Evolutionary conservation across 2,329 filamentous ascomycete genomes (phyloP).

Genomic region (Aspergillus proliferans): DNA sequence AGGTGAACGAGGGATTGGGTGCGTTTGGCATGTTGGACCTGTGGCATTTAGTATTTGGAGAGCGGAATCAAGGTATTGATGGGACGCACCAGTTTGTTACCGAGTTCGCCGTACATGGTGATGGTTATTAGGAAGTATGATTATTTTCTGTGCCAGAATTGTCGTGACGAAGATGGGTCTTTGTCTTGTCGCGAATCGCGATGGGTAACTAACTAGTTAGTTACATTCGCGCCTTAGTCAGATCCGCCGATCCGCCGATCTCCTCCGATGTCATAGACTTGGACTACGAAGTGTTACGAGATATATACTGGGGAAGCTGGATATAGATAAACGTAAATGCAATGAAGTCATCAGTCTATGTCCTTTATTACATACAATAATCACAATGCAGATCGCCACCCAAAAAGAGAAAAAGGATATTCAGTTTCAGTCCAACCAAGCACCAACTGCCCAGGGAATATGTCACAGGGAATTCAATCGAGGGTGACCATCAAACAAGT

Average conservation of each 20-base stretch:
- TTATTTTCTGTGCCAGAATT: background rate
- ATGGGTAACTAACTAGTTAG: background rate
- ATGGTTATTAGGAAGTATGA: background rate
- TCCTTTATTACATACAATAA: background rate
- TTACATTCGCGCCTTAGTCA: background rate
- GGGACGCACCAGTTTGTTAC: conserved; percentile 68
- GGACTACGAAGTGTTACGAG: background rate
- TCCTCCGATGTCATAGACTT: background rate
- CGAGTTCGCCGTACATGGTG: conserved; percentile 73
- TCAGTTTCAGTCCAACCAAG: background rate
- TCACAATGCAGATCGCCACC: background rate
- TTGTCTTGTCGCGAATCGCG: no score
- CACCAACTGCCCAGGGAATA: background rate
- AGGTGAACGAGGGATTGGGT: conserved; percentile 80
- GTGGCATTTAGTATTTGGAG: conserved; percentile 2
- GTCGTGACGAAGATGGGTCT: no score
- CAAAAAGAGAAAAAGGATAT: background rate
- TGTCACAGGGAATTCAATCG: no score
- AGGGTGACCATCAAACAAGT: background rate
- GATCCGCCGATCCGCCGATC: background rate
- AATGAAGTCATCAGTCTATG: background rate
- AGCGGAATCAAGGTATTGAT: background rate
- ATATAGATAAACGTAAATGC: background rate
- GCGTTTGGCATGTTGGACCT: conserved; percentile 95
- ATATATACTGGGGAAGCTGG: no score